These are phyloP conservation scores for Lachnellula arida DNA, from an alignment of 2,329 filamentous ascomycete species.

Conservation along the genomic window DNA sequence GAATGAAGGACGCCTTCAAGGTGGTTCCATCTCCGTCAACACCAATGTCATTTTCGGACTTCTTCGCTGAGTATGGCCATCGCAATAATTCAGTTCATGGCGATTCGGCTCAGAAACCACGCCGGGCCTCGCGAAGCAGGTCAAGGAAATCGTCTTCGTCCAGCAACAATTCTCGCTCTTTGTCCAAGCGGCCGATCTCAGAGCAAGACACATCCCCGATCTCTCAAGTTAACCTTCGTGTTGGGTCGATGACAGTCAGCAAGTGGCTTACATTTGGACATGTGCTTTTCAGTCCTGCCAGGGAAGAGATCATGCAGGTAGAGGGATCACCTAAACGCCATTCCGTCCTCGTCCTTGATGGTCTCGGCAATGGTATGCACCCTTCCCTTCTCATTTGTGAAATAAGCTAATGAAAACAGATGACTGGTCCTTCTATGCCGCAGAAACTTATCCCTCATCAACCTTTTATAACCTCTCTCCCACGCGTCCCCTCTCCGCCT, in stretches of 20 bases:
- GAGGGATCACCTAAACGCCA: slow-evolving; percentile 47
- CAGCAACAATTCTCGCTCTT: slow-evolving; percentile 19
- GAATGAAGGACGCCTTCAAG: slow-evolving; percentile 46
- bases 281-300: slow-evolving; percentile 74
- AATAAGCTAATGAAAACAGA: slow-evolving; percentile 36
- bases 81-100: slow-evolving; percentile 29
- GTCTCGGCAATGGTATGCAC: slow-evolving; percentile 62
- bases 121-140: slow-evolving; percentile 10
- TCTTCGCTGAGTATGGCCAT: slow-evolving; percentile 38
- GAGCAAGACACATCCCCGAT: slow-evolving; percentile 53
- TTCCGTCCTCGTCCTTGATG: slow-evolving; percentile 73
- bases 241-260: slow-evolving; percentile 78
- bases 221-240: slow-evolving; percentile 69
- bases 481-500: slow-evolving; percentile 42
- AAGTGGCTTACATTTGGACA: slow-evolving; percentile 85
- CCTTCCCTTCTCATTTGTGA: not conserved
- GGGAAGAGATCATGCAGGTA: slow-evolving; percentile 60
- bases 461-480: slow-evolving; percentile 74
- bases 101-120: slow-evolving; percentile 6
- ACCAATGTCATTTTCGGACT: slow-evolving; percentile 41
- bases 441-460: slow-evolving; percentile 70
- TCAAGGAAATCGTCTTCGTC: slow-evolving; percentile 20
- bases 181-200: slow-evolving; percentile 17
- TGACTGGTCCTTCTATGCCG: slow-evolving; percentile 84
- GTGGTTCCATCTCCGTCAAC: slow-evolving; percentile 39